phyloP scores from a whole-genome alignment of 305 asterid species.

The Fraxinus sp. region DNA sequence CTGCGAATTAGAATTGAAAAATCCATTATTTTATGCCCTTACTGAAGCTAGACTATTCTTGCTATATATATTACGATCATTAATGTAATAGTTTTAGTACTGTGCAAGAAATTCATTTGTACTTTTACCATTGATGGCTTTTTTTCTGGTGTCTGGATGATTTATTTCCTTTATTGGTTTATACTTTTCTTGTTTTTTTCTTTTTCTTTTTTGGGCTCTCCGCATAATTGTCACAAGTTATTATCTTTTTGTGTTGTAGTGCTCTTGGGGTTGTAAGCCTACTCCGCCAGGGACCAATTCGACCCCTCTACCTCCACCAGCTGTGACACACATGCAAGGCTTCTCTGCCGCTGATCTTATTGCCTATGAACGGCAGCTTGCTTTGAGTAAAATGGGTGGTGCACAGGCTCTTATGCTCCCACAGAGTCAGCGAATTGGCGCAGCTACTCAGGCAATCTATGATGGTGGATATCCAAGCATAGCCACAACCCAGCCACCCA shows the following conservation, averaged over 20 bases:
- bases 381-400: constrained; percentile 58
- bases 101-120: background rate
- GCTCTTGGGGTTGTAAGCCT: constrained; percentile 97
- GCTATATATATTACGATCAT: background rate
- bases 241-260: constrained; percentile 33
- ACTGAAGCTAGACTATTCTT: background rate
- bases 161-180: background rate
- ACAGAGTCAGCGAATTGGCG: constrained; percentile 48
- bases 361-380: constrained; percentile 68
- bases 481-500: constrained; percentile 48
- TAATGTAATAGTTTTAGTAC: background rate
- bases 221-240: background rate
- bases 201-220: background rate
- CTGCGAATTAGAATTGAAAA: too few species aligned
- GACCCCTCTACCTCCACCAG: constrained; percentile 81
- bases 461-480: constrained; percentile 43
- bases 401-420: constrained; percentile 39
- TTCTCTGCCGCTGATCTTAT: constrained; percentile 57
- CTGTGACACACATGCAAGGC: constrained; percentile 51
- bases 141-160: background rate
- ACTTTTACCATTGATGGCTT: background rate
- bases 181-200: too few species aligned
- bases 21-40: background rate
- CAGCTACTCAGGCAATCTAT: constrained; percentile 45
- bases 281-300: constrained; percentile 80